Evolutionary conservation across 345 rosid genomes (phyloP).

Genomic region (Sapria himalayana): DNA sequence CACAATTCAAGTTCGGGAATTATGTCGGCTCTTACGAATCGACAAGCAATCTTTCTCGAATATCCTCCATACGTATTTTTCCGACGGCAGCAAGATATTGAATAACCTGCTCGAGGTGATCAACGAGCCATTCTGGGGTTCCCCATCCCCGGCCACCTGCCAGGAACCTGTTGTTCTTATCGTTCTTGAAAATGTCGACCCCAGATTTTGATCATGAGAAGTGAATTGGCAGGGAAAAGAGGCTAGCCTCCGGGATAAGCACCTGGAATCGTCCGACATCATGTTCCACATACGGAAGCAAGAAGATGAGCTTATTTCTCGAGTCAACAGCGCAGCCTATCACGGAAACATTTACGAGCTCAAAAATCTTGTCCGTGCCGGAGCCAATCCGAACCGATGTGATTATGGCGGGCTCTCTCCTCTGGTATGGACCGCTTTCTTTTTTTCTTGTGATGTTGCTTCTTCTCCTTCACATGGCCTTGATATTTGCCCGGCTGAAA

Average conservation of each 20-base stretch:
- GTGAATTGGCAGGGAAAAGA: constrained; percentile 42
- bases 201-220: no score
- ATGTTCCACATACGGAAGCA: constrained; percentile 76
- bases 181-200: no score
- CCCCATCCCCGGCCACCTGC: no score
- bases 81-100: constrained; percentile 65
- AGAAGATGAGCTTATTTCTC: constrained; percentile 89
- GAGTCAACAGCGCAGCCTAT: constrained; percentile 64
- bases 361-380: constrained; percentile 50
- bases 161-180: no score
- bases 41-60: constrained; percentile 75
- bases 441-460: no score
- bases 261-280: constrained; percentile 63
- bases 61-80: constrained; percentile 76
- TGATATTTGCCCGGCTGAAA: no score
- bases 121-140: no score
- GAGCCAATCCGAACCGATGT: constrained; percentile 72
- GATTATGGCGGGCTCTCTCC: constrained; percentile 94
- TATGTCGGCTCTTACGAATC: constrained; percentile 62
- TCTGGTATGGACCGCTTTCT: constrained; percentile 56
- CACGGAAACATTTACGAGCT: constrained; percentile 70
- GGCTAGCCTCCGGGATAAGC: constrained; percentile 42
- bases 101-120: constrained; percentile 70
- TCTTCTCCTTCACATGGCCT: no score
- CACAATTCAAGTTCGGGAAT: constrained; percentile 53